Evolutionary conservation across 352 stramenopile species (phyloP), one percentile per base, ranked within the genome.

Genomic region (Thalassiosira gravida): DNA sequence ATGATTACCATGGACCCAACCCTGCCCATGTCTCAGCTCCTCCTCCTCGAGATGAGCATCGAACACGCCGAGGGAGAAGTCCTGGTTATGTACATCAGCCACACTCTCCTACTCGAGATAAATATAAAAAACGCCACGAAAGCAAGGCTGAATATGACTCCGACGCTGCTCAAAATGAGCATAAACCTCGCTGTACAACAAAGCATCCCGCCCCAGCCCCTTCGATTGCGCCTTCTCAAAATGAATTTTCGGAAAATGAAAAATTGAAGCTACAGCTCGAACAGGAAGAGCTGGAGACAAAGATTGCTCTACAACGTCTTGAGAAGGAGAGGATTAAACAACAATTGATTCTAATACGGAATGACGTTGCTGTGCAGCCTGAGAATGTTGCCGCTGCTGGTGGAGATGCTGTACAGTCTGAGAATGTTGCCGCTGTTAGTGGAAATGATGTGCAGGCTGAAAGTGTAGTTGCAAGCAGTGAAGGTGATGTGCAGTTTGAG

Each of bases 251-350:
- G 9, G 29, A 39, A 3, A 74, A 57, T 57, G 66, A 74, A 22
- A 66, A 18, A 27, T 49, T 74, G 37, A 66, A 57, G 39, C 20
- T 32, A 27, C 22, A 65, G 14, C 53, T 74, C 14, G 53, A 74
- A 18, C 55, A 30, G 20, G 24, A 24, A 1, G 39, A 66, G 18
- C 46, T 65, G 46, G 37, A 74, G 20, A 67, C 6, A 30, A 46
- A 46, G 9, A 70, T 70, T 16, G 13, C 22, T 2, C 14, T 55
- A 46, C n/a, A 46, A n/a, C 9, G 42, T 18, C 37, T 69, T 11
- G 61, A 68, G 50, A 59, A n/a, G 42, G 6, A 18, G 35, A 56
- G 30, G 27, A 57, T 68, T 29, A 5, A 68, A 46, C 24, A 46
- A 29, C 27, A 68, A 59, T 35, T 59, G 13, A 56, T 3, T 24